Conservation (phyloP, 768 basidiomycete species). For the Terana coerulea region DNA sequence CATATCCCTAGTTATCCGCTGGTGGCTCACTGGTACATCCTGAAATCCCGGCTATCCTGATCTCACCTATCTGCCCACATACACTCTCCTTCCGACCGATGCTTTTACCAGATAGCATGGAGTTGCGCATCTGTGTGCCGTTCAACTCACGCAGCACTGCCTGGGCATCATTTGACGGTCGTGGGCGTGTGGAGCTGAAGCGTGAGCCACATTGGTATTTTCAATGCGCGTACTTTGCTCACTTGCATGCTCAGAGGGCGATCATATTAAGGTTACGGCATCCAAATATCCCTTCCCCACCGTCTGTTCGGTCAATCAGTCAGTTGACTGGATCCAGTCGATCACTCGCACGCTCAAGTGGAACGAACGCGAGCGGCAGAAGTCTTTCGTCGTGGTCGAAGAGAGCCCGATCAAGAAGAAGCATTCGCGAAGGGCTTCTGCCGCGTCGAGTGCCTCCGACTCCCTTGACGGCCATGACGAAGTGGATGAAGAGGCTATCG, state of each 20-base stretch:
- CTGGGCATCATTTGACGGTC: conserved; percentile 98
- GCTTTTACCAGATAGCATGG: conserved; percentile 98
- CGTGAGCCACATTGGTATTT: conserved; percentile 65
- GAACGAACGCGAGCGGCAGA: conserved; percentile 99
- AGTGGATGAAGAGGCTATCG: conserved; percentile 40
- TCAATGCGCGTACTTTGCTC: not conserved
- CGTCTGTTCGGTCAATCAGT: conserved; percentile 96
- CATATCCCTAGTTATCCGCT: conserved; percentile 70
- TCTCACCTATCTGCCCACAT: conserved; percentile 97
- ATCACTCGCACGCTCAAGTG: conserved; percentile 97
- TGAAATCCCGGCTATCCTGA: conserved; percentile 93
- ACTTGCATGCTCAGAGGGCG: conserved; percentile 69
- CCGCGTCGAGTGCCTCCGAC: conserved; percentile 4
- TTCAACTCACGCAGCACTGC: conserved; percentile 98
- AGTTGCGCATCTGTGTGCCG: conserved; percentile 96
- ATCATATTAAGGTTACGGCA: conserved; percentile 97
- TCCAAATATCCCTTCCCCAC: conserved; percentile 98
- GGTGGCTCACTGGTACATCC: conserved; percentile 98
- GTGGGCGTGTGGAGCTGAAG: conserved; percentile 92
- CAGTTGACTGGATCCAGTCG: conserved; percentile 97
- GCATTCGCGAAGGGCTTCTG: conserved; percentile 13
- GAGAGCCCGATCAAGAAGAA: conserved; percentile 52
- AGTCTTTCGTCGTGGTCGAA: conserved; percentile 97
- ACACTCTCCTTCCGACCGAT: conserved; percentile 98
- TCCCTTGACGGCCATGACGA: conserved; percentile 34